These are phyloP conservation scores for Rosellinia necatrix DNA, from an alignment of 2,329 filamentous ascomycete genomes.

Conservation along the genomic window DNA sequence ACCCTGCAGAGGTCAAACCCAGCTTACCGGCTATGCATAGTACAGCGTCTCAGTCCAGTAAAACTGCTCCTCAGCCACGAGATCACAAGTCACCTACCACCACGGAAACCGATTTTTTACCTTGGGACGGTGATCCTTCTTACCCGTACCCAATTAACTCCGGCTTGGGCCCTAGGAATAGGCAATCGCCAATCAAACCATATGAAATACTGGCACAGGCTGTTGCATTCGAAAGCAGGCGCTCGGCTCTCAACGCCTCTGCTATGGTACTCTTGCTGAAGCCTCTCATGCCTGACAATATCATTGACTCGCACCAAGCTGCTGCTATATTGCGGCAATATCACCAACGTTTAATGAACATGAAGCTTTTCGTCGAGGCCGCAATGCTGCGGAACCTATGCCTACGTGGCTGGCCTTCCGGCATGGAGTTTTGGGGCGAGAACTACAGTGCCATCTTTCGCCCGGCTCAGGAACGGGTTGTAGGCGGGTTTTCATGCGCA, in stretches of 20 bases:
- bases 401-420: constrained; percentile 59
- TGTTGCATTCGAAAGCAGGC: constrained; percentile 59
- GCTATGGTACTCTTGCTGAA: constrained; percentile 64
- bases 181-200: constrained; percentile 55
- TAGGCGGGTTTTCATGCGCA: constrained; percentile 58
- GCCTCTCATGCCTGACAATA: constrained; percentile 58
- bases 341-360: constrained; percentile 62
- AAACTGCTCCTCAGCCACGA: constrained; percentile 36
- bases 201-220: constrained; percentile 58
- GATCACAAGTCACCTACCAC: constrained; percentile 49
- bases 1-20: constrained; percentile 17
- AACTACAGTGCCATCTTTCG: constrained; percentile 60
- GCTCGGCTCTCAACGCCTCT: constrained; percentile 62
- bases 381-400: constrained; percentile 65
- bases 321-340: constrained; percentile 62
- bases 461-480: constrained; percentile 59
- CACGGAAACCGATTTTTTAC: constrained; percentile 63
- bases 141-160: constrained; percentile 54
- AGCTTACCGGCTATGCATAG: constrained; percentile 11
- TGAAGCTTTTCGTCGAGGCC: constrained; percentile 65
- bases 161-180: constrained; percentile 16
- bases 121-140: constrained; percentile 60
- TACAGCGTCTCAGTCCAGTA: constrained; percentile 11
- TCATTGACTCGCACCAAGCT: constrained; percentile 62
- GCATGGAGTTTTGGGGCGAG: constrained; percentile 57